Conservation (phyloP, 768 basidiomycete species). For the Coprinellus micaceus region DNA sequence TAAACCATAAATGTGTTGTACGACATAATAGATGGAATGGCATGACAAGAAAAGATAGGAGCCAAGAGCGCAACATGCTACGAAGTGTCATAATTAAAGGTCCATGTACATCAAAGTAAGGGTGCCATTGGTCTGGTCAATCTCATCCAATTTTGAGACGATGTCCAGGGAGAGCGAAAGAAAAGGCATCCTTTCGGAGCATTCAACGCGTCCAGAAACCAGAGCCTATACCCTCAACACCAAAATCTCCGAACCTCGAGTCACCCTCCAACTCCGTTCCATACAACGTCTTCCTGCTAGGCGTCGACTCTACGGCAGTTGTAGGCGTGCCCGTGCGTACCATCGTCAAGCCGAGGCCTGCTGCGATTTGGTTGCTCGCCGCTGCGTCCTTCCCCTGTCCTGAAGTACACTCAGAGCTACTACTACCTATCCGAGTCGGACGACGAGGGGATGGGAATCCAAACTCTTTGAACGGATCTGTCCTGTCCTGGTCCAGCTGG, state of each 20-base stretch:
- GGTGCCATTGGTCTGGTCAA: too few relatives aligned
- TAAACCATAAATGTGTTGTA: not conserved
- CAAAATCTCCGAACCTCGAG: slow-evolving; percentile 84
- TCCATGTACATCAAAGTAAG: slow-evolving; percentile 6
- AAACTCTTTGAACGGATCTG: slow-evolving; percentile 45
- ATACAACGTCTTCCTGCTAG: slow-evolving; percentile 72
- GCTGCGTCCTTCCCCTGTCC: slow-evolving; percentile 19
- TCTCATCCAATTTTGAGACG: too few relatives aligned
- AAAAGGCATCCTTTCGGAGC: too few relatives aligned
- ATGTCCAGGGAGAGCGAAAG: slow-evolving; percentile 9
- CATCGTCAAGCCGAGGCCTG: slow-evolving; percentile 39
- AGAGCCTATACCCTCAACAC: slow-evolving; percentile 71
- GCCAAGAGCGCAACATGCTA: not conserved
- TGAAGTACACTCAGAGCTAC: not conserved
- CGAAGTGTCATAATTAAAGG: slow-evolving; percentile 2
- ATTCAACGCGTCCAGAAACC: slow-evolving; percentile 60
- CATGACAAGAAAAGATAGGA: not conserved
- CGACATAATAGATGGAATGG: not conserved
- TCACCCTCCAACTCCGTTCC: slow-evolving; percentile 80
- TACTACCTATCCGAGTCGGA: slow-evolving; percentile 1
- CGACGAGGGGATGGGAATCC: slow-evolving; percentile 40
- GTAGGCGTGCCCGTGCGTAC: slow-evolving; percentile 28
- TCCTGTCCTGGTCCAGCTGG: slow-evolving; percentile 32
- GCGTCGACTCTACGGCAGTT: slow-evolving; percentile 31
- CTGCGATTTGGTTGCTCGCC: slow-evolving; percentile 46